Percentiles rank a stretch among this genome's conserved stretches.
phyloP scores from a whole-genome alignment of 2,329 filamentous ascomycete species.

The Anthostomella pinea region DNA sequence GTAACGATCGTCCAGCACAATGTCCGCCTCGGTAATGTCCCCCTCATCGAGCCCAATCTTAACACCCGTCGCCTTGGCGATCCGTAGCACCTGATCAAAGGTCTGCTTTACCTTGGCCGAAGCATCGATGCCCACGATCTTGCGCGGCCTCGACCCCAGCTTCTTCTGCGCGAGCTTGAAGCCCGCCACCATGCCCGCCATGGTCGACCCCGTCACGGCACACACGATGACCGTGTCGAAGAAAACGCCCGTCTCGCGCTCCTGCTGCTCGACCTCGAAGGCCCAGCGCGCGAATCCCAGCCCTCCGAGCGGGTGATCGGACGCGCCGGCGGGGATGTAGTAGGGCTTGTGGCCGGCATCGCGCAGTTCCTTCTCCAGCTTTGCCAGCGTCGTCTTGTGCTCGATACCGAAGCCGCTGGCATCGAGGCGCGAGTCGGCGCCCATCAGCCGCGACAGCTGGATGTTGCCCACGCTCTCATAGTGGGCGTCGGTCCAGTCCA shows the following conservation, averaged over 20 bases:
- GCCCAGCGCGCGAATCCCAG: constrained; percentile 70
- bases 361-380: constrained; percentile 52
- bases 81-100: constrained; percentile 62
- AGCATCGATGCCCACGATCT: constrained; percentile 66
- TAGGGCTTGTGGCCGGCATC: constrained; percentile 59
- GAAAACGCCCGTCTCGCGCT: constrained; percentile 57
- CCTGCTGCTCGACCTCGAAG: constrained; percentile 64
- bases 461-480: constrained; percentile 70
- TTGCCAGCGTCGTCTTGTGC: constrained; percentile 60
- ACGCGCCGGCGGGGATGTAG: constrained; percentile 69
- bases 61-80: constrained; percentile 60
- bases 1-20: constrained; percentile 61
- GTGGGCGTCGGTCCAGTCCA: constrained; percentile 56
- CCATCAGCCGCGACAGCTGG: constrained; percentile 66
- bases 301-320: constrained; percentile 67
- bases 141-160: constrained; percentile 43
- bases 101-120: constrained; percentile 60
- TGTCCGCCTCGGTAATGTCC: constrained; percentile 60
- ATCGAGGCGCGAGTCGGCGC: constrained; percentile 60
- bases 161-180: constrained; percentile 61
- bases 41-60: constrained; percentile 59
- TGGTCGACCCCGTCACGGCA: constrained; percentile 67
- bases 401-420: constrained; percentile 63
- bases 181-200: constrained; percentile 70
- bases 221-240: constrained; percentile 69